phyloP scores from a whole-genome alignment of 108 stramenopile genomes.

The Fragilariopsis cylindrus region DNA sequence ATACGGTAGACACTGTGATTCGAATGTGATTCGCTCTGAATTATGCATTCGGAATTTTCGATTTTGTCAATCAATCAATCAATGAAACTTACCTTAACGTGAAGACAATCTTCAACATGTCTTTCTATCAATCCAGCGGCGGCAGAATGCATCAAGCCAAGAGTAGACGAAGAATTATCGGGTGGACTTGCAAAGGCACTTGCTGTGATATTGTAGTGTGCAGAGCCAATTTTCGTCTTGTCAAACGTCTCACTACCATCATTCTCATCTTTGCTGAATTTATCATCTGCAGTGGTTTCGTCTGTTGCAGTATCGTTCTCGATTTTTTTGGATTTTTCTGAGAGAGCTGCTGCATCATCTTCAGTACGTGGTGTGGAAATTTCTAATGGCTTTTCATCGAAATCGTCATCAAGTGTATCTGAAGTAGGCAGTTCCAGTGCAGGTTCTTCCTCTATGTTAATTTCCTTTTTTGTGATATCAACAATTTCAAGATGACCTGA shows the following conservation, averaged over 20 bases:
- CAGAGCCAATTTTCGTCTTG: constrained; percentile 29
- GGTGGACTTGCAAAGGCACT: constrained; percentile 53
- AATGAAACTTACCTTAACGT: constrained; percentile 36
- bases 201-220: constrained; percentile 48
- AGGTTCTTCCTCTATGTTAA: constrained; percentile 50
- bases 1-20: too few relatives aligned
- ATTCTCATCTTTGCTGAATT: constrained; percentile 2
- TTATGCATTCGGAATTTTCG: too few relatives aligned
- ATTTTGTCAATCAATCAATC: too few relatives aligned
- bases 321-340: constrained; percentile 1
- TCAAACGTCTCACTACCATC: constrained; percentile 15
- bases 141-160: constrained; percentile 75
- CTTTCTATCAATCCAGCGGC: constrained; percentile 72
- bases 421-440: constrained; percentile 18
- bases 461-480: constrained; percentile 86
- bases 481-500: constrained; percentile 71
- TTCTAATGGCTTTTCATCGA: constrained; percentile 33
- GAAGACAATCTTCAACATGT: constrained; percentile 80
- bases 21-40: too few relatives aligned
- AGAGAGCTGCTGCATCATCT: constrained; percentile 6
- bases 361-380: constrained; percentile 16
- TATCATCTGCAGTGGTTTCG: constrained; percentile 12
- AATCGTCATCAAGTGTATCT: constrained; percentile 34
- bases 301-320: neutral
- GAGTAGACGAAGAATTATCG: constrained; percentile 57